These are phyloP conservation scores for Colletotrichum salicis DNA, from an alignment of 2,329 filamentous ascomycete genomes.

Conservation along the genomic window DNA sequence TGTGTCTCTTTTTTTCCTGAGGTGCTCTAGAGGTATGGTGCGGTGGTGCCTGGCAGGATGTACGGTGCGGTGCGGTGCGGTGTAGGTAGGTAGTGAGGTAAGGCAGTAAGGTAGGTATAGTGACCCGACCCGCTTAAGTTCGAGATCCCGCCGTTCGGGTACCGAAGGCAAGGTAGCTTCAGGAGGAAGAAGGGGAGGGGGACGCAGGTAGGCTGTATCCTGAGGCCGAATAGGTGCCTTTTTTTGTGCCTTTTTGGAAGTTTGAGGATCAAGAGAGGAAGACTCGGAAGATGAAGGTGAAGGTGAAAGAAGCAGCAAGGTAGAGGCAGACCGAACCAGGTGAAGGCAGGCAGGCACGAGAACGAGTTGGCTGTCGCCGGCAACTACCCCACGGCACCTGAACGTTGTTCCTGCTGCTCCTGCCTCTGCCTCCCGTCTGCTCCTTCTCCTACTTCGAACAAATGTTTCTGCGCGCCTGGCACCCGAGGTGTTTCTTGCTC, in stretches of 20 bases:
- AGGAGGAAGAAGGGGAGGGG: not conserved
- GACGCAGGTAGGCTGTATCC: conserved; percentile 11
- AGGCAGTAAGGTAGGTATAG: conserved; percentile 4
- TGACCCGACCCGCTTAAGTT: conserved; percentile 30
- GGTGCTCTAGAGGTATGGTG: not conserved
- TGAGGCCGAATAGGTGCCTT: conserved; percentile 14
- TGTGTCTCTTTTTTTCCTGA: conserved; percentile 41
- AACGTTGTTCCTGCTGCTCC: not conserved
- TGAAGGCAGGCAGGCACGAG: conserved; percentile 3
- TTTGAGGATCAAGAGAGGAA: conserved; percentile 26
- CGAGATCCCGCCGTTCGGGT: conserved; percentile 25
- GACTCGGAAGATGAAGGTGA: conserved; percentile 33
- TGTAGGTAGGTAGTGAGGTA: too few species aligned
- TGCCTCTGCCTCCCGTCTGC: not conserved
- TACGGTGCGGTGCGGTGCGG: not conserved
- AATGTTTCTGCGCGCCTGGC: not conserved
- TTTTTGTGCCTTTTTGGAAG: not conserved
- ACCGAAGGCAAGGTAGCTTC: conserved; percentile 16
- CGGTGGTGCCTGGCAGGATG: conserved; percentile 19
- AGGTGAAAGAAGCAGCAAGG: not conserved
- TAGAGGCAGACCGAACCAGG: not conserved
- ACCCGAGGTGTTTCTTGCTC: not conserved
- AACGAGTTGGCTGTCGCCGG: not conserved
- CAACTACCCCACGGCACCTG: conserved; percentile 5
- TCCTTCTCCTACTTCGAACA: too few species aligned